Conservation (phyloP, 352 stramenopile species). For the Globisporangium sylvaticum region DNA sequence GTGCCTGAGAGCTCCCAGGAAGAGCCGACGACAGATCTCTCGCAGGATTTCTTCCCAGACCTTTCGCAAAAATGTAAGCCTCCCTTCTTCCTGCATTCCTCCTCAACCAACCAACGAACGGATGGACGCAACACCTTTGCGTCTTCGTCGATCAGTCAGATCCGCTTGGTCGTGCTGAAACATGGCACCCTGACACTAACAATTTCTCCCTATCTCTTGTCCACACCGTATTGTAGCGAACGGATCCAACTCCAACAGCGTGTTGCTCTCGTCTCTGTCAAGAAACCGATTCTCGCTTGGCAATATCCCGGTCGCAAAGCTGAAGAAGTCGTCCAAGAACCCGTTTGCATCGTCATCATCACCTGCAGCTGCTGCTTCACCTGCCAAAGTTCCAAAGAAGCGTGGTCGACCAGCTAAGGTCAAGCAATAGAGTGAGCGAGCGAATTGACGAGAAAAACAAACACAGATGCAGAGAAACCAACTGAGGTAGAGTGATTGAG, state of each 20-base stretch:
- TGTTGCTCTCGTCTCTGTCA: slow-evolving; percentile 52
- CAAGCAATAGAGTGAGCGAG: slow-evolving; percentile 14
- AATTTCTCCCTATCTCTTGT: background rate
- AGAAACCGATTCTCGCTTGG: slow-evolving; percentile 76
- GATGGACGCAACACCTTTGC: background rate
- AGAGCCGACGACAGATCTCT: slow-evolving; percentile 22
- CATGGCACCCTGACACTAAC: background rate
- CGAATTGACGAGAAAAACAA: background rate
- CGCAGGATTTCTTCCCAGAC: slow-evolving; percentile 47
- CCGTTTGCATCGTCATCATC: slow-evolving; percentile 38
- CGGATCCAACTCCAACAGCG: slow-evolving; percentile 60
- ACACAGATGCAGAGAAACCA: background rate
- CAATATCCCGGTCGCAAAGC: slow-evolving; percentile 68
- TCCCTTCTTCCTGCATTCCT: background rate
- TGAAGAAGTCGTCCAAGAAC: slow-evolving; percentile 82
- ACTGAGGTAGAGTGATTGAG: background rate
- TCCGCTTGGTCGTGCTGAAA: background rate
- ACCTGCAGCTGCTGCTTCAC: background rate
- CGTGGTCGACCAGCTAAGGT: slow-evolving; percentile 31
- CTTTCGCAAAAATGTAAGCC: slow-evolving; percentile 45
- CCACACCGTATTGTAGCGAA: slow-evolving; percentile 12
- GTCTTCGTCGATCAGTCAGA: background rate
- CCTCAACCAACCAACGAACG: background rate
- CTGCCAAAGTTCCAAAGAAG: slow-evolving; percentile 19
- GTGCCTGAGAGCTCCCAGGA: slow-evolving; percentile 36